Evolutionary conservation across 2,329 filamentous ascomycete genomes (phyloP).

Genomic region (Curvularia lunata): DNA sequence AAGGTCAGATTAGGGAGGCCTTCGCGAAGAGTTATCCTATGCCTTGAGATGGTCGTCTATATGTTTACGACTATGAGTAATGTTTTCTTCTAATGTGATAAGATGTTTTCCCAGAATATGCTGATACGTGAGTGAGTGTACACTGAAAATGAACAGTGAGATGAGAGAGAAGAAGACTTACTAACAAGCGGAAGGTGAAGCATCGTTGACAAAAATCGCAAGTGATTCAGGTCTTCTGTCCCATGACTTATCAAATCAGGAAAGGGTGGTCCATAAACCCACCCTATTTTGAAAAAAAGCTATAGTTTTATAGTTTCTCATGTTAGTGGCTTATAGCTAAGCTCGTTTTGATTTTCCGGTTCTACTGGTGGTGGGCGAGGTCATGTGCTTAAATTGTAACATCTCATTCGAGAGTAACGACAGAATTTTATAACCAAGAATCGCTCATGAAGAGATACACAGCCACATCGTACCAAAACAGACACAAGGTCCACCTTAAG

Average conservation of each 20-base stretch:
- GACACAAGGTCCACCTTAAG: background rate
- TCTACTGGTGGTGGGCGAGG: too few relatives aligned
- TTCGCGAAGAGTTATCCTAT: conserved; percentile 45
- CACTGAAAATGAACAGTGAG: background rate
- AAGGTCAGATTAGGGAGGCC: conserved; percentile 54
- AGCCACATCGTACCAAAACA: background rate
- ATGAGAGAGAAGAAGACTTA: background rate
- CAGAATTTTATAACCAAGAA: background rate
- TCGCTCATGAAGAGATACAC: background rate
- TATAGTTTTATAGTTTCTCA: too few relatives aligned
- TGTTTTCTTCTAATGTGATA: background rate
- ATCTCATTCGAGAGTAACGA: background rate
- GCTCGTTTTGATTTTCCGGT: too few relatives aligned
- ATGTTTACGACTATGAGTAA: background rate
- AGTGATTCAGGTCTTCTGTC: too few relatives aligned
- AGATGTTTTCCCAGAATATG: background rate
- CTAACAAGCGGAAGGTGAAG: background rate
- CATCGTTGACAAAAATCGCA: background rate
- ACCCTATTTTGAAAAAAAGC: too few relatives aligned
- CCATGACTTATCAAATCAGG: too few relatives aligned
- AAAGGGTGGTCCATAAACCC: too few relatives aligned
- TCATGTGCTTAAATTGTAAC: background rate
- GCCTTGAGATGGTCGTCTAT: conserved; percentile 7
- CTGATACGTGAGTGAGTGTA: too few relatives aligned
- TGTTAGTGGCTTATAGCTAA: too few relatives aligned